Base-by-base conservation (phyloP, 2,329 filamentous ascomycete genomes). In the Fusarium sp. region DNA sequence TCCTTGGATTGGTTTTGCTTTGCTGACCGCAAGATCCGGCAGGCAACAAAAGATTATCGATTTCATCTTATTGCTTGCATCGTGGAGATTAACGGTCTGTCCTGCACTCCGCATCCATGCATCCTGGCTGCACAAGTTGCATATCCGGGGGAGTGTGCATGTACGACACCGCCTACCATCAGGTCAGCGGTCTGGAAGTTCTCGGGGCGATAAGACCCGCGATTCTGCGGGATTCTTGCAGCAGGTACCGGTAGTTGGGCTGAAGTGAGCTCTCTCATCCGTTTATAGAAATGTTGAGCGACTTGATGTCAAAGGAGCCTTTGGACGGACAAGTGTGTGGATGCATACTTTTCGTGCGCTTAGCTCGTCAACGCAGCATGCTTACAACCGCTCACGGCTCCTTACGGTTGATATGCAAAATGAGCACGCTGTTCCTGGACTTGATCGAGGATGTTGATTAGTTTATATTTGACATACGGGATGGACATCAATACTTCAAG, bases 181-280 rank as follows among this genome's bases (percentile, higher is more conserved):
- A 63, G 48, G 38, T 48, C 60, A 50, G 67, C 67, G 67, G 66
- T 69, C 67, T 69, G 67, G 57, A 39, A 59, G 52, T 56, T 70
- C 35, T 70, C 66, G 52, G 66, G 35, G 48, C 50, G 66, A 46
- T 53, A 43, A 66, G 41, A 54, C 60, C 44, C 35, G 55, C 21
- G 46, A 26, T 50, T 24, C 29, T 54, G 12, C 44, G 20, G 18
- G 47, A 24, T 20, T 48, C 26, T 35, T 37, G 13, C 24, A 44
- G 16, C 29, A 43, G 37, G n/a, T 21, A 37, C 38, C 38, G 38
- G 24, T 41, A 29, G 43, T 41, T 69, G 38, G 50, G 21, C 43
- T 28, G 57, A 46, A 52, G 35, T 39, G 57, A 57, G 28, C 39
- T 35, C 46, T 33, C 35, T 13, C 16, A 28, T 31, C 38, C 46